A percentile compares a stretch with the other conserved stretches of the same genome.
Evolutionary conservation across 148 eudicot genomes (phyloP).

Genomic region (Rhododendron kiyosumense): DNA sequence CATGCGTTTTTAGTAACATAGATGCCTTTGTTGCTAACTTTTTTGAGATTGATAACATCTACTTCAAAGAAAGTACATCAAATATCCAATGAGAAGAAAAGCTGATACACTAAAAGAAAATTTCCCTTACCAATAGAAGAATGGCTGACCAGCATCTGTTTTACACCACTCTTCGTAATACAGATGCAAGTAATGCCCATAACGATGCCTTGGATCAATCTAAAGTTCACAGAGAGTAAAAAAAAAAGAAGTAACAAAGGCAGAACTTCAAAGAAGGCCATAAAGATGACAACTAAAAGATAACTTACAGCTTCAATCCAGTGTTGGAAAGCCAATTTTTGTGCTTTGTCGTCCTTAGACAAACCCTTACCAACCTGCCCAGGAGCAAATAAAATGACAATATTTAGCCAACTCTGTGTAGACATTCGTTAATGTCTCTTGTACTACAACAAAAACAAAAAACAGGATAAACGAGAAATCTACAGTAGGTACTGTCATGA

Average conservation of each 20-base stretch:
- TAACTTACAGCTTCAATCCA: constrained; percentile 93
- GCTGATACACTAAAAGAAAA: not conserved
- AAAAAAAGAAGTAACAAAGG: not conserved
- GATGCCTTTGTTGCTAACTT: not conserved
- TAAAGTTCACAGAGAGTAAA: constrained; percentile 18
- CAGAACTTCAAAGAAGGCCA: not conserved
- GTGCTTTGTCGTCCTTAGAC: constrained; percentile 71
- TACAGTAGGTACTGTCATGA: not conserved
- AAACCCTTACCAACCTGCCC: constrained; percentile 94
- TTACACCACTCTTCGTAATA: constrained; percentile 84
- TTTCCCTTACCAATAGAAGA: constrained; percentile 80
- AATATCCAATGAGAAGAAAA: not conserved
- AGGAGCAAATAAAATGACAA: not conserved
- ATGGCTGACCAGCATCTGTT: constrained; percentile 77
- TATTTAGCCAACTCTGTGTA: not conserved
- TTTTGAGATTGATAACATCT: not conserved
- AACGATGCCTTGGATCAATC: constrained; percentile 97
- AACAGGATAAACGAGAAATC: not conserved
- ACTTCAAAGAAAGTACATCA: not conserved
- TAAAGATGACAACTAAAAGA: not conserved
- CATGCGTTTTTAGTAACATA: not conserved
- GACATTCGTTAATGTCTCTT: not conserved
- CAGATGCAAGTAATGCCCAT: constrained; percentile 79
- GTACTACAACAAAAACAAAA: not conserved
- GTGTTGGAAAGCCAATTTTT: constrained; percentile 84